Evolutionary conservation across 495 filamentous ascomycete genomes (phyloP).

Genomic region (Extremus antarcticus): DNA sequence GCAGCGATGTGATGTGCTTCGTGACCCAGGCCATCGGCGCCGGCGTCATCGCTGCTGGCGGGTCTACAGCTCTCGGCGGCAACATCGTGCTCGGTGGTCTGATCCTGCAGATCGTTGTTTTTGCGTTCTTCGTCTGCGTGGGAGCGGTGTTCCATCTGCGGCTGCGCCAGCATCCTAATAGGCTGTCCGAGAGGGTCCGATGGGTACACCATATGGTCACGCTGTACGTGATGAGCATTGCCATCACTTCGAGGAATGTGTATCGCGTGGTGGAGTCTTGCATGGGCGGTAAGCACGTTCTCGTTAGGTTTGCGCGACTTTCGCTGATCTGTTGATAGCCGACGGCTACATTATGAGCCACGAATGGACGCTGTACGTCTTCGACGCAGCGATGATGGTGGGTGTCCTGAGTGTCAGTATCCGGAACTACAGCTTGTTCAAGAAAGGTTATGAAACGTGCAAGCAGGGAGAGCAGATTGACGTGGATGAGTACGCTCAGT

Average conservation of each 20-base stretch:
- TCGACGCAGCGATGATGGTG: slow-evolving; percentile 14
- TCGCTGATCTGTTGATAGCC: neutral
- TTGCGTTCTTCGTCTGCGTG: slow-evolving; percentile 10
- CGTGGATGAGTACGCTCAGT: neutral
- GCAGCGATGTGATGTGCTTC: slow-evolving; percentile 20
- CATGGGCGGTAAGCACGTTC: neutral
- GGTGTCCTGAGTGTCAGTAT: neutral
- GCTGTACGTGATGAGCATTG: slow-evolving; percentile 29
- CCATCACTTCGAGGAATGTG: slow-evolving; percentile 32
- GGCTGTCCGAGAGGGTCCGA: neutral
- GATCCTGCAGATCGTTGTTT: slow-evolving; percentile 19
- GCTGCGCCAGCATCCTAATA: neutral
- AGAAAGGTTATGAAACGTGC: neutral
- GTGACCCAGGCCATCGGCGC: slow-evolving; percentile 15
- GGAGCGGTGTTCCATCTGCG: neutral
- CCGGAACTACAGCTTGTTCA: neutral
- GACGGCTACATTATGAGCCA: slow-evolving; percentile 7
- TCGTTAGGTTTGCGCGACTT: neutral
- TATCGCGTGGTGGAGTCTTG: slow-evolving; percentile 34
- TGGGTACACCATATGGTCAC: slow-evolving; percentile 25
- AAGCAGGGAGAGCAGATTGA: neutral
- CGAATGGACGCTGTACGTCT: slow-evolving; percentile 12
- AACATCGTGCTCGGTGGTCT: slow-evolving; percentile 18
- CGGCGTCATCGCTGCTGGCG: slow-evolving; percentile 13
- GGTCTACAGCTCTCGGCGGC: slow-evolving; percentile 7